A percentile compares a stretch with the other conserved stretches of the same genome.
These are phyloP conservation scores for Coccomyxa sp. DNA, from an alignment of 139 green algal species.

Conservation along the genomic window DNA sequence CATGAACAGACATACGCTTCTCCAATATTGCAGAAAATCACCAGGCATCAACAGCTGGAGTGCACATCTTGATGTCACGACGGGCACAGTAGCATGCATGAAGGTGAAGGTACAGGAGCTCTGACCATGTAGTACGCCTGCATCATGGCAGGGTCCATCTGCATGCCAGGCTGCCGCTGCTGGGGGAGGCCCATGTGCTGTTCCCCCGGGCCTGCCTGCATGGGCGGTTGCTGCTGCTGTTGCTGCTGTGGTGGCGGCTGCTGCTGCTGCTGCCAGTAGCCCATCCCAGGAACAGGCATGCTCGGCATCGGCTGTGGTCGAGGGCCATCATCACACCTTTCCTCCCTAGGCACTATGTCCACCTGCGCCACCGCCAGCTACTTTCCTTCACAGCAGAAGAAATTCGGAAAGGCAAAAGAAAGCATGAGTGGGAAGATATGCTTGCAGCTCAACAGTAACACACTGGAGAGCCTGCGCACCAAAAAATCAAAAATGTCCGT, in stretches of 20 bases:
- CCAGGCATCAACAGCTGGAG: too few species aligned
- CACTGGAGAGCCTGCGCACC: constrained; percentile 31
- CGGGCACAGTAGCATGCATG: too few species aligned
- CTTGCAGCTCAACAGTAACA: background rate
- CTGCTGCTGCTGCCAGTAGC: background rate
- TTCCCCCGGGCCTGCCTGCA: background rate
- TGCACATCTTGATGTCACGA: too few species aligned
- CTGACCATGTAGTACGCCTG: background rate
- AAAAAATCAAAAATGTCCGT: constrained; percentile 98
- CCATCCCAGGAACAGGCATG: background rate
- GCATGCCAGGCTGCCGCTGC: background rate
- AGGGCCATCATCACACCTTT: constrained; percentile 20
- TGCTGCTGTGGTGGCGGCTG: background rate
- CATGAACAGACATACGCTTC: too few species aligned
- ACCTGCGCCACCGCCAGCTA: constrained; percentile 19
- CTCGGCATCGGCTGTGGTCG: background rate
- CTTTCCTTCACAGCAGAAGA: too few species aligned
- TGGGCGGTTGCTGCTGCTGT: constrained; percentile 6
- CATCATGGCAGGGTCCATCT: background rate
- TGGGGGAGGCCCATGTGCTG: background rate
- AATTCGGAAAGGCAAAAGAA: background rate
- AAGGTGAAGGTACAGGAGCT: too few species aligned
- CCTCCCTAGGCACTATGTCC: constrained; percentile 88
- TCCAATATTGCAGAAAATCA: too few species aligned
- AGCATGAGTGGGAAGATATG: background rate